Evolutionary conservation across 2,329 filamentous ascomycete species (phyloP), one percentile per base, ranked within the genome.

Genomic region (Raffaelea arxii): DNA sequence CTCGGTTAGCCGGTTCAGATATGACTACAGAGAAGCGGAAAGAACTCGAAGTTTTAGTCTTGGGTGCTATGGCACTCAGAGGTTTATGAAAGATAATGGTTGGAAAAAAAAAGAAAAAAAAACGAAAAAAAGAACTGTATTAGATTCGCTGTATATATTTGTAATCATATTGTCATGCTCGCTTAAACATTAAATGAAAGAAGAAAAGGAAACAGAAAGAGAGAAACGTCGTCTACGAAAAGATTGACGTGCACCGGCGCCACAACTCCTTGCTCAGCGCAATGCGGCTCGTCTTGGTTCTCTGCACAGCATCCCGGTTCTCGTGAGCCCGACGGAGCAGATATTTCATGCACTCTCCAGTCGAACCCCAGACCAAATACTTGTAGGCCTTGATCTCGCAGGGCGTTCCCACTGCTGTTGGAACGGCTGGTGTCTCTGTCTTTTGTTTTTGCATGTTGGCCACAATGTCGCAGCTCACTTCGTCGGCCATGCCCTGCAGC

Each of bases 281-380:
- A 56, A 80, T 69, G 16, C 80, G 69, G 9, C 78, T 80, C 41
- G 72, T 72, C 51, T 64, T 69, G 23, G 82, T 86, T 48, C 82
- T 65, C 59, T 76, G 67, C 39, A 85, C 75, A 3, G 83, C 82
- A 53, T 85, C 82, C 53, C 75, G 75, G 65, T 90, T 90, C 70
- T 90, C 85, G 41, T 88, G 72, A 21, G 82, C 82, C 18, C 84
- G 72, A 36, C 84, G 68, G 27, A 86, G 66, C 41, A 94, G 68
- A 61, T 92, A 94, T 62, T 89, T 88, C 71, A 94, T 78, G 64
- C 90, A 95, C 68, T 95, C 86, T 48, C 78, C 77, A 2, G 79
- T 82, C 12, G 78, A 77, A 9, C 81, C 81, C 81, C 80, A 84
- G 24, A 82, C 78, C 14, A 84, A 65, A 56, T 84, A 84, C 65